A percentile compares a stretch with the other conserved stretches of the same genome.
Evolutionary conservation across 2,329 filamentous ascomycete genomes (phyloP).

Genomic region (Penicillium janthinellum): DNA sequence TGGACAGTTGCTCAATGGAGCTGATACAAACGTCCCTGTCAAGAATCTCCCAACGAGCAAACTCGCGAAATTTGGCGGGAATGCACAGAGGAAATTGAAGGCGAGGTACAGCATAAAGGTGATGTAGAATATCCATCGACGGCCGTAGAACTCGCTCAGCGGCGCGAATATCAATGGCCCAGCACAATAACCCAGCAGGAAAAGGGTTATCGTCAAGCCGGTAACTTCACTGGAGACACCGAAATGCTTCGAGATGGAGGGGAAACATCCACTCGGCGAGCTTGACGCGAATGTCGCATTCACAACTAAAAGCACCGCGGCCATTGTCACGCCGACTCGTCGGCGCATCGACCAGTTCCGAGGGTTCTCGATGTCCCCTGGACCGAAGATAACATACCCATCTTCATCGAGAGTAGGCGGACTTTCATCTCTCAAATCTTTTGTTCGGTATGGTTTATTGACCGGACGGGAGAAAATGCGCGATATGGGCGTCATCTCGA

Average conservation of each 20-base stretch:
- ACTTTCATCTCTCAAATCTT: slow-evolving; percentile 38
- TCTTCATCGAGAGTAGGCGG: slow-evolving; percentile 51
- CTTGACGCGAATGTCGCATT: slow-evolving; percentile 59
- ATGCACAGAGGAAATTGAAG: slow-evolving; percentile 49
- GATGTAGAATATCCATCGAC: slow-evolving; percentile 52
- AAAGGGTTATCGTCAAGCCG: slow-evolving; percentile 63
- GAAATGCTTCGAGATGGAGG: slow-evolving; percentile 51
- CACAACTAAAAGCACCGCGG: slow-evolving; percentile 42
- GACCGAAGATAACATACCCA: slow-evolving; percentile 55
- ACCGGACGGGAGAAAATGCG: slow-evolving; percentile 54
- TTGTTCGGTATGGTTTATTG: slow-evolving; percentile 56
- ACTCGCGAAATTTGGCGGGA: slow-evolving; percentile 56
- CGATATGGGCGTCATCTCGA: slow-evolving; percentile 44
- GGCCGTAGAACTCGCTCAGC: slow-evolving; percentile 65
- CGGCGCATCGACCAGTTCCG: slow-evolving; percentile 60
- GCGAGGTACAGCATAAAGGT: slow-evolving; percentile 45
- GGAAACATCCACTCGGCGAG: slow-evolving; percentile 41
- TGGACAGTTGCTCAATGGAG: slow-evolving; percentile 45
- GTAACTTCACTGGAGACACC: slow-evolving; percentile 52
- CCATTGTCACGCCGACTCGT: slow-evolving; percentile 20
- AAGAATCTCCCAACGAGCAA: slow-evolving; percentile 59
- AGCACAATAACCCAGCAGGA: slow-evolving; percentile 64
- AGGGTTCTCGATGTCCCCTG: slow-evolving; percentile 58
- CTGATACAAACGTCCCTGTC: slow-evolving; percentile 58
- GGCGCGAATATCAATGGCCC: slow-evolving; percentile 67